phyloP scores from a whole-genome alignment of 2,329 filamentous ascomycete genomes.

The Paracoccidioides brasiliensis region DNA sequence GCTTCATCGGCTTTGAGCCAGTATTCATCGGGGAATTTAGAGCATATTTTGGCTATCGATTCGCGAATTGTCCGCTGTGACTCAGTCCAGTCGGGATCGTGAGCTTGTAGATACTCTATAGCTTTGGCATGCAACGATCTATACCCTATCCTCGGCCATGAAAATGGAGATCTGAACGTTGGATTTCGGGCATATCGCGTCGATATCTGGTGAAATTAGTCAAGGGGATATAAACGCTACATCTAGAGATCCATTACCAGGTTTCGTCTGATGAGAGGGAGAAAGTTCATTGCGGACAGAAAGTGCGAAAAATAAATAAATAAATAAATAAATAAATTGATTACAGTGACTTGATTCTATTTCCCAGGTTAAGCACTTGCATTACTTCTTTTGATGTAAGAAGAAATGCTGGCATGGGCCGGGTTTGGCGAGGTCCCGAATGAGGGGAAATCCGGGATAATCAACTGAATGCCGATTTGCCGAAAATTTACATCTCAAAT shows the following conservation, averaged over 20 bases:
- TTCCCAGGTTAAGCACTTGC: not conserved
- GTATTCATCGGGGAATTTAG: conserved; percentile 31
- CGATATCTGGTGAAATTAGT: not conserved
- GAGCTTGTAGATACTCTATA: conserved; percentile 16
- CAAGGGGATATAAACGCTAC: not conserved
- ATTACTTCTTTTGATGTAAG: not conserved
- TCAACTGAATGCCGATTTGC: not conserved
- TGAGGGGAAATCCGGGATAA: not conserved
- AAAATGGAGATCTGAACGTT: not conserved
- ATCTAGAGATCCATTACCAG: not conserved
- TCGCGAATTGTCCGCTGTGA: conserved; percentile 32
- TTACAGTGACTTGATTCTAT: not conserved
- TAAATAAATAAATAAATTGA: not conserved
- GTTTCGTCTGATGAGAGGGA: not conserved
- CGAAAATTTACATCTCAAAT: not conserved
- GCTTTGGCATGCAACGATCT: conserved; percentile 12
- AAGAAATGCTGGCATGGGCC: not conserved
- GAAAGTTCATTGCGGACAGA: not conserved
- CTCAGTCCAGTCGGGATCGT: conserved; percentile 27
- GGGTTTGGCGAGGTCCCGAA: not conserved
- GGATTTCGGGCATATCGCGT: not conserved
- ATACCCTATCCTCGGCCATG: not conserved
- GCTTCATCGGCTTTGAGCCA: conserved; percentile 29
- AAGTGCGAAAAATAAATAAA: not conserved
- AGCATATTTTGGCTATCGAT: conserved; percentile 33